A percentile compares a stretch with the other conserved stretches of the same genome.
These are phyloP conservation scores for Tylopilus subfusipes DNA, from an alignment of 768 basidiomycete species.

Conservation along the genomic window DNA sequence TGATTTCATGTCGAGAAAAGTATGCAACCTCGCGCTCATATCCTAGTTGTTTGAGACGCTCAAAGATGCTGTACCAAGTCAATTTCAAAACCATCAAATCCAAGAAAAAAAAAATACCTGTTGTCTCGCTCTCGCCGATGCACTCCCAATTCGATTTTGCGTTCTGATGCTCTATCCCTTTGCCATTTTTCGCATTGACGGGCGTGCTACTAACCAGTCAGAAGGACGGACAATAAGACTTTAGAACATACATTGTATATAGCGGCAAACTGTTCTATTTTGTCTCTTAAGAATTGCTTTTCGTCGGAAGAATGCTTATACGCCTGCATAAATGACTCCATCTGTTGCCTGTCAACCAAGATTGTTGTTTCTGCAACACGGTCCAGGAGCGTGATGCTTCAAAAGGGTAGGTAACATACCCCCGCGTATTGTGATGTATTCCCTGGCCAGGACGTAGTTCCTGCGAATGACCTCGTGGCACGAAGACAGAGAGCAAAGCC, in stretches of 20 bases:
- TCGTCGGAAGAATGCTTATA: background rate
- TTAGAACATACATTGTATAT: background rate
- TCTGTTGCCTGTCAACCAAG: conserved; percentile 6
- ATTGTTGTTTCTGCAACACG: background rate
- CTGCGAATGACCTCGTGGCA: background rate
- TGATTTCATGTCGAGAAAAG: background rate
- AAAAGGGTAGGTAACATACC: background rate
- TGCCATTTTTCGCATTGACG: background rate
- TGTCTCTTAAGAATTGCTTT: background rate
- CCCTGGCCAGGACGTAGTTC: background rate
- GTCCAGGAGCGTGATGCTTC: background rate
- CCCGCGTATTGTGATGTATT: background rate
- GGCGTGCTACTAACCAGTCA: background rate
- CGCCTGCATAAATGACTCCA: background rate
- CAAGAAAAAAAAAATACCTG: background rate
- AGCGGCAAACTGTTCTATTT: accelerated
- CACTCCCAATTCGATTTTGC: background rate
- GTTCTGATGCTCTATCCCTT: background rate
- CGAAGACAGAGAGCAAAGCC: background rate
- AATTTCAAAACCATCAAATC: background rate
- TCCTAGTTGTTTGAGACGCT: conserved; percentile 1
- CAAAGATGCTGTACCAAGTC: conserved; percentile 3
- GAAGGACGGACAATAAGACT: background rate
- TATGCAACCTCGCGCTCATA: conserved; percentile 1
- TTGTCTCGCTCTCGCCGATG: background rate